Conservation (phyloP, 176 grass and related monocot species). For the Musa beccarii region DNA sequence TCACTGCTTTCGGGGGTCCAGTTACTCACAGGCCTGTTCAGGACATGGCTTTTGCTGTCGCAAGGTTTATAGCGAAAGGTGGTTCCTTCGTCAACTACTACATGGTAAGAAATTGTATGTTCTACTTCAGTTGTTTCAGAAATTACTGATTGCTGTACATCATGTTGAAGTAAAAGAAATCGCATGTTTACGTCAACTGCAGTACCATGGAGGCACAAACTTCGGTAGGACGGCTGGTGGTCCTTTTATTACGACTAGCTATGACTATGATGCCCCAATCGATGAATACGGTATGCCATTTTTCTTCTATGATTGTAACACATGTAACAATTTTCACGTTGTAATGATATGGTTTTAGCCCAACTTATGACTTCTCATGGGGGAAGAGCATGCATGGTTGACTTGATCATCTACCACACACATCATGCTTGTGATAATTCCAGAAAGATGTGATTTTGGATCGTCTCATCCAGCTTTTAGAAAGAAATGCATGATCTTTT, state of each 20-base stretch:
- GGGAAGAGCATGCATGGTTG: background rate
- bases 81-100: constrained; percentile 96
- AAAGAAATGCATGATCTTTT: constrained; percentile 19
- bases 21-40: constrained; percentile 76
- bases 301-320: constrained; percentile 37
- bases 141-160: background rate
- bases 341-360: background rate
- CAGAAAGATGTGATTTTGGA: background rate
- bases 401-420: background rate
- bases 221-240: constrained; percentile 84
- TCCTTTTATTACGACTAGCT: constrained; percentile 85
- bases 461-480: background rate
- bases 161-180: constrained; percentile 16
- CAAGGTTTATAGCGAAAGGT: constrained; percentile 81
- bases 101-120: constrained; percentile 49
- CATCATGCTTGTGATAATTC: background rate
- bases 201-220: constrained; percentile 98
- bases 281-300: constrained; percentile 77
- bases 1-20: constrained; percentile 60
- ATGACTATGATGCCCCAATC: constrained; percentile 88
- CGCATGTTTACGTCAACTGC: constrained; percentile 19
- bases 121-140: background rate
- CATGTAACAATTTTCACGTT: no score
- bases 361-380: background rate
- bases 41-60: constrained; percentile 73